Conservation (phyloP, 495 filamentous ascomycete species). For the Talaromyces wortmannii region DNA sequence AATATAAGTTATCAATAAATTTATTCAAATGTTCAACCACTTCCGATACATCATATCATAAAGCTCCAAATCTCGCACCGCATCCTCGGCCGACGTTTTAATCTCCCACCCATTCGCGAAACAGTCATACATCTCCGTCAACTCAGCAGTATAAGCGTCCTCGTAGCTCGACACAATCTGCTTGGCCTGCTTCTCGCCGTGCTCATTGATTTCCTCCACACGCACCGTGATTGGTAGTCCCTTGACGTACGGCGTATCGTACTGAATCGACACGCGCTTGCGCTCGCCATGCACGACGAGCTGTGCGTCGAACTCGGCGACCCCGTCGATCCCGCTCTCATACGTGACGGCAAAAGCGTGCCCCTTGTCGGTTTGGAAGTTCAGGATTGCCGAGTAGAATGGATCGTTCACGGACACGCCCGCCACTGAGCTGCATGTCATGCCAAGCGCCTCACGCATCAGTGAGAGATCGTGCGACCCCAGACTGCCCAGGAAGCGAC, state of each 20-base stretch:
- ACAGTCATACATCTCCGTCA: conserved; percentile 40
- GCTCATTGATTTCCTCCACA: conserved; percentile 37
- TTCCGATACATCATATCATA: conserved; percentile 5
- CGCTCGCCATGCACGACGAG: conserved; percentile 42
- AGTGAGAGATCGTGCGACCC: conserved; percentile 49
- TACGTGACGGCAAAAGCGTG: conserved; percentile 46
- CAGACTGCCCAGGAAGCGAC: conserved; percentile 36
- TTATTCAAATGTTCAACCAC: background rate
- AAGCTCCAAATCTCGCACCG: conserved; percentile 39
- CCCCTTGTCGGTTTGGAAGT: conserved; percentile 21
- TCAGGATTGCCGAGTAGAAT: conserved; percentile 41
- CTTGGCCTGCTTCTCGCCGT: conserved; percentile 21
- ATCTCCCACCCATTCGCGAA: conserved; percentile 26
- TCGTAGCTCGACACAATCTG: conserved; percentile 37
- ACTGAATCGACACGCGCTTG: conserved; percentile 40
- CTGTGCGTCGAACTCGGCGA: conserved; percentile 51
- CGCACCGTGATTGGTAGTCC: conserved; percentile 38
- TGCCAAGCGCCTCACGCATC: conserved; percentile 49
- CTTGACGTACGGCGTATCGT: conserved; percentile 46
- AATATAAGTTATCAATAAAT: too few relatives aligned
- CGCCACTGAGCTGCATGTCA: conserved; percentile 28
- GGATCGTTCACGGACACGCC: conserved; percentile 37
- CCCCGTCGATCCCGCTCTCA: conserved; percentile 45
- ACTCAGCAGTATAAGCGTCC: conserved; percentile 45
- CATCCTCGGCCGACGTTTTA: conserved; percentile 46